Base-by-base conservation (phyloP, 768 basidiomycete genomes). In the Termitomyces bulborhizus region DNA sequence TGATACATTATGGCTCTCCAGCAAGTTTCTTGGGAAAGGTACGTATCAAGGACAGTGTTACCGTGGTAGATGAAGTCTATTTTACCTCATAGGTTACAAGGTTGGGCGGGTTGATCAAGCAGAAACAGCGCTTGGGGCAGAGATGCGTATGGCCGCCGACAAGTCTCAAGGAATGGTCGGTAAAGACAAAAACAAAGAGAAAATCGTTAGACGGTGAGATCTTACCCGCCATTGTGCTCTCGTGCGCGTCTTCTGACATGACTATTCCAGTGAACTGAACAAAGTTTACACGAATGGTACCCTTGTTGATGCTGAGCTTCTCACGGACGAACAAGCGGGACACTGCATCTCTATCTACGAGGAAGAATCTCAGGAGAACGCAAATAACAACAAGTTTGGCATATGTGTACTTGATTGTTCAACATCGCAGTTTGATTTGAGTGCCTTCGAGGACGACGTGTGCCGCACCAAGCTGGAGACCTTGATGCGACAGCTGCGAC, bases 231-330 rank as follows among this genome's bases (percentile, higher is more conserved):
- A 37, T 37, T 6, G 24, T 15, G 13, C 26, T 18, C 29, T 5
- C 15, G 11, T 39, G 41, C n/a, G 43, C 46, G 24, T 29, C n/a
- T 11, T 51, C 21, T 34, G 18, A 49, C 15, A 27, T 1, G 31
- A n/a, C n/a, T 18, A 21, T 7, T 24, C 55, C 65, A 88, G 88
- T 46, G 97, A 95, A 63, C 77, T 99, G 48, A 90, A 90, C 69
- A 96, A 95, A 74, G 93, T 99, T 43, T 90, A 95, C 66, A 99
- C 97, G 0, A 92, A 92, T 50, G 97, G 97, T 2, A 99, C 97
- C 0, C 84, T 98, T 26, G 88, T 98, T 46, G 97, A 99, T 62
- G 85, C 85, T 11, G 84, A 88, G 45, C 84, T 96, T 54, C 77
- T 98, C 32, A 87, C 81, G 1, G 92, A 97, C 56, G 97, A 98